Evolutionary conservation across 768 basidiomycete genomes (phyloP).

Genomic region (Boletus speciosus): DNA sequence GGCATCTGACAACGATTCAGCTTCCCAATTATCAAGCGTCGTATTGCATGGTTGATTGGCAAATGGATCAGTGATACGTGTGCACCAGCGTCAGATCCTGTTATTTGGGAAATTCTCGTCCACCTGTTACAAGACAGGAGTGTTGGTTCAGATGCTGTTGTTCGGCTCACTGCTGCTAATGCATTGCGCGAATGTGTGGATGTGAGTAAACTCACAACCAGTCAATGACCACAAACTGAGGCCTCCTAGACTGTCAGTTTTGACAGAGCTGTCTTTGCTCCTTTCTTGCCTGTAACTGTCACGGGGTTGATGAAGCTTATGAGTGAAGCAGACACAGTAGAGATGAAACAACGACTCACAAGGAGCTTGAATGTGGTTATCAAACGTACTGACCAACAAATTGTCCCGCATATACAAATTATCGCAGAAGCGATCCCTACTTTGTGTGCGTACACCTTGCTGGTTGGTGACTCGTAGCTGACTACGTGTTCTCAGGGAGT

Average conservation of each 20-base stretch:
- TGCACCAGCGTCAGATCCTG: constrained; percentile 52
- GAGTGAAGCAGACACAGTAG: constrained; percentile 68
- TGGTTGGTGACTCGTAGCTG: constrained; percentile 1
- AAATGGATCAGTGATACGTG: constrained; percentile 79
- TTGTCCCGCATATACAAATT: constrained; percentile 58
- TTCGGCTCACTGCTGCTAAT: constrained; percentile 79
- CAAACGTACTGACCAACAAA: constrained; percentile 50
- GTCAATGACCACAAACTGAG: constrained; percentile 5
- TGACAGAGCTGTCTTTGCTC: constrained; percentile 58
- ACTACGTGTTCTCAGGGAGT: constrained; percentile 49
- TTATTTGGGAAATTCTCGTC: constrained; percentile 78
- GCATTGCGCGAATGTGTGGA: constrained; percentile 82
- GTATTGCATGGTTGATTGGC: constrained; percentile 92
- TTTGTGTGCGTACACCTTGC: constrained; percentile 53
- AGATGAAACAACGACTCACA: constrained; percentile 74
- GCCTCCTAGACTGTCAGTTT: constrained; percentile 58
- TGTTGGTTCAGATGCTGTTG: constrained; percentile 74
- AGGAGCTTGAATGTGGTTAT: constrained; percentile 68
- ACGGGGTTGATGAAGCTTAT: constrained; percentile 68
- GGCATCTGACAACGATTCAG: constrained; percentile 37
- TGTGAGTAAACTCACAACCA: constrained; percentile 46
- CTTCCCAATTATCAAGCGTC: constrained; percentile 89
- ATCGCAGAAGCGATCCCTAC: constrained; percentile 64
- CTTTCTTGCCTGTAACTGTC: constrained; percentile 59
- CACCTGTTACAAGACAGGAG: constrained; percentile 71